Evolutionary conservation across 352 stramenopile species (phyloP), one percentile per base, ranked within the genome.

Genomic region (Globisporangium okanoganense): DNA sequence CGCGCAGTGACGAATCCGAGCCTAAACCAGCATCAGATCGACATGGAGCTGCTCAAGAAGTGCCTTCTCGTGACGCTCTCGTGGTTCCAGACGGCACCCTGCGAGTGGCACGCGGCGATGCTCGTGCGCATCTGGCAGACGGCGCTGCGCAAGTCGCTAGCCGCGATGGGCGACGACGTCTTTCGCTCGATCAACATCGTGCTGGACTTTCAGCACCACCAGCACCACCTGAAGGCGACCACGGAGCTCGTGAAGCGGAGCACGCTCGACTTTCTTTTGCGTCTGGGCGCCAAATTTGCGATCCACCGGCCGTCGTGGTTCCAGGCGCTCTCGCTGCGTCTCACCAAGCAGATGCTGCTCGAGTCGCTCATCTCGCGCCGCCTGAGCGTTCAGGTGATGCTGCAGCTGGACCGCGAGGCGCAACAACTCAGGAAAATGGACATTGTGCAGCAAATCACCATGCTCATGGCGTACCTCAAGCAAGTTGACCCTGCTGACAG

Each of bases 101-200:
- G 82, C 52, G 77, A 80, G 29, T 94, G 85, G 85, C 82, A 94
- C 53, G 82, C 76, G 22, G 67, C 62, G 31, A 72, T 83, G 62
- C 61, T 90, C 16, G 71, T 74, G 31, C 67, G 70, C 25, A 75
- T 89, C 54, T 94, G 85, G 85, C 73, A 79, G 24, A 85, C 67
- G 25, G 76, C 70, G 9, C 61, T 89, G 16, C 71, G 70, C 51
- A 81, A 85, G 55, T 73, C 69, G 1, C 52, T 79, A 3, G 43
- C 29, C 14, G 12, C 56, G 14, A 72, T 87, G 56, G 76, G 78
- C 6, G 61, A 75, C 43, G 71, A 67, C 29, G 73, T 89, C 5
- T 88, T 90, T 50, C 31, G 20, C 14, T 72, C 63, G 13, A 66
- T 91, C 52, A 72, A 73, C 47, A 70, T 72, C 1, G 65, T 92